phyloP scores from a whole-genome alignment of 2,329 filamentous ascomycete species.

The Septoria petroselini region DNA sequence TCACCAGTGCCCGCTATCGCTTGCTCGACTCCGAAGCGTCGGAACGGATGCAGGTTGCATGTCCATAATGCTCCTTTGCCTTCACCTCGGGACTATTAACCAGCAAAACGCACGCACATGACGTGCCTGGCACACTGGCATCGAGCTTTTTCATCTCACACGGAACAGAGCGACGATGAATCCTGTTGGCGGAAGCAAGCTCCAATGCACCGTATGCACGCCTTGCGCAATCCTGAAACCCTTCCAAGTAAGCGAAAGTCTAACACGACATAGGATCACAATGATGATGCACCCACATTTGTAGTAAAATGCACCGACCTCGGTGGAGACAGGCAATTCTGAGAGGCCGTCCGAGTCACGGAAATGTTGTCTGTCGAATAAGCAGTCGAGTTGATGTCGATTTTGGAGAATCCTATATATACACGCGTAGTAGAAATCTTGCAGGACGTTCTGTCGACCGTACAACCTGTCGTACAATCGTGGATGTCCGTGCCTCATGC shows the following conservation, averaged over 20 bases:
- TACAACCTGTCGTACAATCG: slow-evolving; percentile 9
- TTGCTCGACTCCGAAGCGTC: no score
- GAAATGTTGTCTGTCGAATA: no score
- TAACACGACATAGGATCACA: slow-evolving; percentile 11
- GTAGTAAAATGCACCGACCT: not conserved
- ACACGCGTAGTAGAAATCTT: not conserved
- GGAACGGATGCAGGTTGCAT: no score
- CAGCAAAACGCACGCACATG: no score
- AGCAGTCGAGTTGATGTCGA: not conserved
- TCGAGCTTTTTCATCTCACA: no score
- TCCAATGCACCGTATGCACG: slow-evolving; percentile 15
- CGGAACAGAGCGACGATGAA: slow-evolving; percentile 7
- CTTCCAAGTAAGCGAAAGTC: slow-evolving; percentile 18
- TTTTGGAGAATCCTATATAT: not conserved
- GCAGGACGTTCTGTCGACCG: slow-evolving; percentile 3
- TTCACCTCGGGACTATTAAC: no score
- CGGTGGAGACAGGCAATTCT: no score
- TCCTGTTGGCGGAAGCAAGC: slow-evolving; percentile 7
- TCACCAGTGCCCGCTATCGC: no score
- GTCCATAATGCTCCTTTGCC: no score
- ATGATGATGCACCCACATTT: slow-evolving; percentile 6
- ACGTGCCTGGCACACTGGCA: no score
- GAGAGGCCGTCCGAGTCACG: no score
- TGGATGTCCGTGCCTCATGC: slow-evolving; percentile 1
- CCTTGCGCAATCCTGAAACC: slow-evolving; percentile 19